phyloP scores from a whole-genome alignment of 2,329 filamentous ascomycete genomes.

The Aotearoamyces nothofagi region DNA sequence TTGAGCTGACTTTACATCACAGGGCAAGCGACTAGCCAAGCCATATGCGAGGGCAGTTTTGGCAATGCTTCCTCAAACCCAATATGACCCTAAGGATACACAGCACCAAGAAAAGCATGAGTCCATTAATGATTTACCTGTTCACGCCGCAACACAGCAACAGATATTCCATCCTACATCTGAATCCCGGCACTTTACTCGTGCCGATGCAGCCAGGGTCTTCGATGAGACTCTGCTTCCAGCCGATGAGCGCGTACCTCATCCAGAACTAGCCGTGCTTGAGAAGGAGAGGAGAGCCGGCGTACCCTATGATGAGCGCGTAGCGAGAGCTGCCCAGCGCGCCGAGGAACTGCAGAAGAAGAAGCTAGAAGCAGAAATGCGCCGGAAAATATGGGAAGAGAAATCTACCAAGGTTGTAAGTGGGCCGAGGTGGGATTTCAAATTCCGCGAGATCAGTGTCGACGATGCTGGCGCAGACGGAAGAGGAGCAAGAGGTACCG shows the following conservation, averaged over 20 bases:
- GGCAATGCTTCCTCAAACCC: slow-evolving; percentile 64
- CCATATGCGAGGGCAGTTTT: slow-evolving; percentile 67
- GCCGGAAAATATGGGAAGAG: slow-evolving; percentile 20
- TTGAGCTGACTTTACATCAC: slow-evolving; percentile 10
- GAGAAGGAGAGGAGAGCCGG: slow-evolving; percentile 31
- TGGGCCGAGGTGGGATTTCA: slow-evolving; percentile 41
- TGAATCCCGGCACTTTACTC: slow-evolving; percentile 47
- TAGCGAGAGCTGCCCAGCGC: slow-evolving; percentile 15
- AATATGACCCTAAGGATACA: slow-evolving; percentile 34
- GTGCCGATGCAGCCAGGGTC: slow-evolving; percentile 48
- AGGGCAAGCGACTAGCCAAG: slow-evolving; percentile 64
- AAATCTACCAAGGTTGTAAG: slow-evolving; percentile 27
- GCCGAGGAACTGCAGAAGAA: slow-evolving; percentile 21
- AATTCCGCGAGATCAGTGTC: slow-evolving; percentile 42
- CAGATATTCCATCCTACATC: slow-evolving; percentile 51
- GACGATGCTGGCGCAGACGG: slow-evolving; percentile 40
- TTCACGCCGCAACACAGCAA: slow-evolving; percentile 44
- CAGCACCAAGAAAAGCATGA: slow-evolving; percentile 33
- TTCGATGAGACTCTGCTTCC: slow-evolving; percentile 45
- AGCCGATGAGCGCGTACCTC: slow-evolving; percentile 43
- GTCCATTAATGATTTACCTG: slow-evolving; percentile 47
- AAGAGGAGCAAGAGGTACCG: slow-evolving; percentile 33
- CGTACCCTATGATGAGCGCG: slow-evolving; percentile 18
- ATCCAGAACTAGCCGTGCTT: slow-evolving; percentile 43
- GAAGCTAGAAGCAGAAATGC: slow-evolving; percentile 7